Percentiles rank a stretch among this genome's conserved stretches.
These are phyloP conservation scores for Triticum dicoccoides DNA, from an alignment of 176 grass and related monocot species.

Conservation along the genomic window DNA sequence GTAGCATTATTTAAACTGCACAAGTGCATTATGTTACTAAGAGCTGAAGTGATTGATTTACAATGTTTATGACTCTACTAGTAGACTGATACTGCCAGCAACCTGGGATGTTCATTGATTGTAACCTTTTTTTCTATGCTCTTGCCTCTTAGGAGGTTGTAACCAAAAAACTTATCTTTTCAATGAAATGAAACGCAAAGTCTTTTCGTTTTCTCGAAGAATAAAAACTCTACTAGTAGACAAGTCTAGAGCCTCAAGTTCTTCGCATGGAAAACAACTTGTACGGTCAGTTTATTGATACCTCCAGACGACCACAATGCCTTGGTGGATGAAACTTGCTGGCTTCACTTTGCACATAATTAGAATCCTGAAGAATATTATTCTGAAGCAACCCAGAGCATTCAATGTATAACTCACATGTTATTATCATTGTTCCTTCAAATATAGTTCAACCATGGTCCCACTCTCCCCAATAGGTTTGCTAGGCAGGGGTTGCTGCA, in stretches of 20 bases:
- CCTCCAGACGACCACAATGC: background rate
- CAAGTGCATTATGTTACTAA: background rate
- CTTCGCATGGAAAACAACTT: background rate
- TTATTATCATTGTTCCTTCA: slow-evolving; percentile 3
- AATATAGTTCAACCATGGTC: background rate
- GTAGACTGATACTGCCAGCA: background rate
- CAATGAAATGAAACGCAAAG: too few species aligned
- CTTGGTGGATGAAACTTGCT: background rate
- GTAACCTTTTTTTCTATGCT: too few species aligned
- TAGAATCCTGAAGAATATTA: background rate
- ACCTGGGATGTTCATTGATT: too few species aligned
- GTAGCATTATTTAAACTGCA: background rate
- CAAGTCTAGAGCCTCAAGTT: background rate
- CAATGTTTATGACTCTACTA: background rate
- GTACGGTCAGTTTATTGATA: background rate
- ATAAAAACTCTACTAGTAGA: background rate
- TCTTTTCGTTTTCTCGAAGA: too few species aligned
- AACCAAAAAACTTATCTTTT: too few species aligned
- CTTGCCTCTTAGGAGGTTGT: too few species aligned
- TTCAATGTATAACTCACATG: background rate
- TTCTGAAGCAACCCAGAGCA: background rate
- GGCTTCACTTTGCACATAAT: background rate
- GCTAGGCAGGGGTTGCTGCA: slow-evolving; percentile 1
- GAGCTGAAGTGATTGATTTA: background rate
- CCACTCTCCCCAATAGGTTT: background rate